phyloP scores from a whole-genome alignment of 2,329 filamentous ascomycete species.

The Chaetomiaceae sp. region DNA sequence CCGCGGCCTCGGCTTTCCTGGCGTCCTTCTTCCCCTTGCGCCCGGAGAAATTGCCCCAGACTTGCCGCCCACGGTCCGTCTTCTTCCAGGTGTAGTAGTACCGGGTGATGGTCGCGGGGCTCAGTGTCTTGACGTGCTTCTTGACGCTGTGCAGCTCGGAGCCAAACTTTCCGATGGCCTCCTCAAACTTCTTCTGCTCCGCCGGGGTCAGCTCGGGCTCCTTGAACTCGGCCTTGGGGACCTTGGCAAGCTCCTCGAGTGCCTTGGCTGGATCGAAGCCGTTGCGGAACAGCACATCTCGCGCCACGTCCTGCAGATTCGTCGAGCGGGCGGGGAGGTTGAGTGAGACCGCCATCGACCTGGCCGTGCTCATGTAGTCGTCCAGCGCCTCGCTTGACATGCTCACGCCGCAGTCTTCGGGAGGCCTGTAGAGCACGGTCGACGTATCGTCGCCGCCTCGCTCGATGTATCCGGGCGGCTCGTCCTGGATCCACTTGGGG shows the following conservation, averaged over 20 bases:
- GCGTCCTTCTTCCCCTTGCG: slow-evolving; percentile 87
- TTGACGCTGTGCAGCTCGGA: slow-evolving; percentile 82
- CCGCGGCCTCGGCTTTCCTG: slow-evolving; percentile 63
- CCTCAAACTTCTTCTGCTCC: slow-evolving; percentile 86
- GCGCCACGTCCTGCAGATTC: slow-evolving; percentile 79
- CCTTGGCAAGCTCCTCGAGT: slow-evolving; percentile 60
- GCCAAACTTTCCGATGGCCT: slow-evolving; percentile 81
- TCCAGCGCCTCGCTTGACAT: slow-evolving; percentile 56
- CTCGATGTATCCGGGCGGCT: slow-evolving; percentile 76
- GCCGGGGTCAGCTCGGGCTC: slow-evolving; percentile 74
- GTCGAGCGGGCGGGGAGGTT: slow-evolving; percentile 71
- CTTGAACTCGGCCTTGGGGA: slow-evolving; percentile 67
- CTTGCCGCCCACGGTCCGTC: slow-evolving; percentile 71
- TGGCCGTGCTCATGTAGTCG: slow-evolving; percentile 68
- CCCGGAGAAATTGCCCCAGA: slow-evolving; percentile 85
- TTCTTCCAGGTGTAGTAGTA: slow-evolving; percentile 99
- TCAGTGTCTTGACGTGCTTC: slow-evolving; percentile 77
- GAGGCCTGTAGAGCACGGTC: slow-evolving; percentile 72
- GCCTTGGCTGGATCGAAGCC: slow-evolving; percentile 67
- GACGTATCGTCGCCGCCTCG: slow-evolving; percentile 84
- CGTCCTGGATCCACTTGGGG: slow-evolving; percentile 90
- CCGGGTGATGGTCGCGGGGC: slow-evolving; percentile 74
- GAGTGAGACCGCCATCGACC: slow-evolving; percentile 56
- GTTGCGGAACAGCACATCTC: slow-evolving; percentile 65
- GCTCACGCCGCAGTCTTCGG: slow-evolving; percentile 44